Evolutionary conservation across 2,329 filamentous ascomycete species (phyloP), one percentile per base, ranked within the genome.

Genomic region (Colletotrichum camelliae): DNA sequence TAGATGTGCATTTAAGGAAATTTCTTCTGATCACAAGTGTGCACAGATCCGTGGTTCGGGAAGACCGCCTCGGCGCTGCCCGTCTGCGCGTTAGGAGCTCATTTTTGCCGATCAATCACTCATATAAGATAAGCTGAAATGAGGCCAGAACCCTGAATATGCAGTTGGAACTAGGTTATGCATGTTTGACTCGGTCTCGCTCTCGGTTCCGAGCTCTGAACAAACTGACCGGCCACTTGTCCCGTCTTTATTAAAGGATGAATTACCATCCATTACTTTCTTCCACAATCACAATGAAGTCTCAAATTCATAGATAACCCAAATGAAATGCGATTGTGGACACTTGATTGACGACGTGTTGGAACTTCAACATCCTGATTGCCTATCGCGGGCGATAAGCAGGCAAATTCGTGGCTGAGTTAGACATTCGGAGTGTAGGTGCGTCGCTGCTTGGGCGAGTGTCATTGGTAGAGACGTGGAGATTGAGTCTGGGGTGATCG

Each of bases 281-380:
- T 52, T 52, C 43, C 43, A 8, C 12, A 1, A 21, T 13, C 1
- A 21, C n/a, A 52, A 52, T 52, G n/a, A 52, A 52, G 3, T 9
- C 6, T 52, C 6, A 7, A 21, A 13, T 52, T 24, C 6, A 10
- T 7, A 4, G 5, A 21, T 5, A 13, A 52, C 5, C 0, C 6
- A n/a, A 52, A 21, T 52, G 43, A 0, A 52, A 21, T n/a, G 43
- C 10, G n/a, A n/a, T 52, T 13, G n/a, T 13, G n/a, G 4, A 52
- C 43, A 52, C 43, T 52, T 52, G 43, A 52, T 2, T 52, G n/a
- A 52, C 21, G n/a, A 21, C 12, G 43, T 10, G n/a, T n/a, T 21
- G 43, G n/a, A 52, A 21, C n/a, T 52, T 10, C 10, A n/a, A 52
- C n/a, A 6, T 8, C 31, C 31, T 33, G 31, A 33, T 4, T 33